phyloP scores from a whole-genome alignment of 352 stramenopile species.

The Thalassiosira pacifica region DNA sequence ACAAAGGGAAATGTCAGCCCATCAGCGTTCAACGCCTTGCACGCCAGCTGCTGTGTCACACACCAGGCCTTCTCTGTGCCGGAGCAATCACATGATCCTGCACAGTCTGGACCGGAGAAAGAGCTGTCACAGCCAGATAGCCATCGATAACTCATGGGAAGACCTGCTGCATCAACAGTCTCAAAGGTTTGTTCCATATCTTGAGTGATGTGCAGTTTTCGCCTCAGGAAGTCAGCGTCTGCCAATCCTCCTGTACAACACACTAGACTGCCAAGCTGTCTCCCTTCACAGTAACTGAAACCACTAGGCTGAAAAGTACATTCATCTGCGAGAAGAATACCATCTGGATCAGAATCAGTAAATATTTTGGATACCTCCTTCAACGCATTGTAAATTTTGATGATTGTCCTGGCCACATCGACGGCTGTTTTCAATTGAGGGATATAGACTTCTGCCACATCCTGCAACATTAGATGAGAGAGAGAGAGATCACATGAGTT shows the following conservation, averaged over 20 bases:
- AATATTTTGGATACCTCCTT: not conserved
- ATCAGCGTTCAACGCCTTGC: not conserved
- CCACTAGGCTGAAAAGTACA: not conserved
- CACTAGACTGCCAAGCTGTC: not conserved
- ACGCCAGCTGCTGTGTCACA: not conserved
- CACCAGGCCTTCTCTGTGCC: not conserved
- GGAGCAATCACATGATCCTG: not conserved
- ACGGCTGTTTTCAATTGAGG: constrained; percentile 2
- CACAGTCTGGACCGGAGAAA: not conserved
- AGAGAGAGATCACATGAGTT: too few relatives aligned
- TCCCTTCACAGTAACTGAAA: not conserved
- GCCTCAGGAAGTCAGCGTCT: not conserved
- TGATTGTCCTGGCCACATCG: constrained; percentile 2
- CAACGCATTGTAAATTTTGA: constrained; percentile 17
- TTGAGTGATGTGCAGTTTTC: not conserved
- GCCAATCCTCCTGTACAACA: not conserved
- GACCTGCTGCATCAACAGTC: not conserved
- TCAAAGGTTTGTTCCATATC: not conserved
- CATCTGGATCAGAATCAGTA: not conserved
- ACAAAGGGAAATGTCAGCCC: constrained; percentile 37
- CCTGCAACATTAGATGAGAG: not conserved
- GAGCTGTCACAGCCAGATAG: not conserved
- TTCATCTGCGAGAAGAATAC: constrained; percentile 22
- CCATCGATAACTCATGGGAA: not conserved
- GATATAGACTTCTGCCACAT: not conserved